Evolutionary conservation across 345 rosid genomes (phyloP).

Genomic region (Rhodomyrtus tomentosa): DNA sequence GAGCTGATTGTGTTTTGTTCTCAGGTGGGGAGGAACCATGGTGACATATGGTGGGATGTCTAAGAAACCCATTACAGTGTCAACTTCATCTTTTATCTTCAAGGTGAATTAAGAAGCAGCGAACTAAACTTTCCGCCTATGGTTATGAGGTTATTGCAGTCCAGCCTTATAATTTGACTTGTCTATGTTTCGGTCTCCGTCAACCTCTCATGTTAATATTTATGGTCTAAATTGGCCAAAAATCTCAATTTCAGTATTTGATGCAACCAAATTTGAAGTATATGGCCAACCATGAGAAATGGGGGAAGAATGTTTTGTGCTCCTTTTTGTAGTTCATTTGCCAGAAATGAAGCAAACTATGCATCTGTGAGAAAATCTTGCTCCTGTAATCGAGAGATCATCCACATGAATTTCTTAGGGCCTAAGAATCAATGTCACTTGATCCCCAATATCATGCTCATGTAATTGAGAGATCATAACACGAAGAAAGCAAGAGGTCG

Average conservation of each 20-base stretch:
- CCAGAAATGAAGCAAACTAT: neutral
- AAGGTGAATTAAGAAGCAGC: conserved; percentile 20
- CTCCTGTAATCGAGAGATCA: neutral
- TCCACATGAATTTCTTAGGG: neutral
- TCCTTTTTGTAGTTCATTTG: neutral
- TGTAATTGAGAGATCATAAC: neutral
- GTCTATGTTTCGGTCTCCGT: neutral
- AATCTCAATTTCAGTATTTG: neutral
- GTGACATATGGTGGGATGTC: conserved; percentile 98
- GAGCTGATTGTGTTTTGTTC: conserved; percentile 3
- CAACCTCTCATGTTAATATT: neutral
- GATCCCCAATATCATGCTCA: neutral
- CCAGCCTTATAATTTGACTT: neutral
- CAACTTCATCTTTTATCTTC: conserved; percentile 80
- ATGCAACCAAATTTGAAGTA: neutral
- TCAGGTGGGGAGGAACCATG: conserved; percentile 75
- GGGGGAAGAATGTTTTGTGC: neutral
- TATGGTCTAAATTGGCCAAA: neutral
- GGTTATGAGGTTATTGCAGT: neutral
- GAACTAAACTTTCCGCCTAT: neutral
- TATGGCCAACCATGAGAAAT: neutral
- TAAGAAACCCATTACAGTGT: conserved; percentile 62
- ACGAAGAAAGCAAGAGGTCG: no score
- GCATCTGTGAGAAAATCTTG: neutral
- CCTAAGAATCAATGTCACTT: neutral